phyloP scores from a whole-genome alignment of 2,329 filamentous ascomycete species.

The Nothophoma quercina region DNA sequence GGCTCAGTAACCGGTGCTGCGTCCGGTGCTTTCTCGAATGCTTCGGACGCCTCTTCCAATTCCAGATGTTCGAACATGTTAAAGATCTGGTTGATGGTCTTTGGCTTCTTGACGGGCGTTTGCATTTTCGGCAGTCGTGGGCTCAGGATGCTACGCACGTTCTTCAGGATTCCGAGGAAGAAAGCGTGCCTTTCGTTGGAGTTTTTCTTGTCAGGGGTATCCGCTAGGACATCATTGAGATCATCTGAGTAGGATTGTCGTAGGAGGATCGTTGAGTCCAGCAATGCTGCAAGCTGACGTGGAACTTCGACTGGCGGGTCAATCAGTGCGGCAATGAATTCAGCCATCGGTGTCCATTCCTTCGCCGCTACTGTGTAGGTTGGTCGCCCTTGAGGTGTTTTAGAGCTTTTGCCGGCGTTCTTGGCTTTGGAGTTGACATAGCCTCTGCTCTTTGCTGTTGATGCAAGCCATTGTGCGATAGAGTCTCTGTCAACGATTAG shows the following conservation, averaged over 20 bases:
- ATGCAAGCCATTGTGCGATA: not conserved
- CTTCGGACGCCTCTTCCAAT: constrained; percentile 51
- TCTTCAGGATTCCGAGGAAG: constrained; percentile 48
- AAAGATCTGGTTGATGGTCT: constrained; percentile 7
- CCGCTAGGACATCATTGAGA: constrained; percentile 20
- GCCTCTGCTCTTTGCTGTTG: not conserved
- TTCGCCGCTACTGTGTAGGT: constrained; percentile 50
- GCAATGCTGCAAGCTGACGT: constrained; percentile 34
- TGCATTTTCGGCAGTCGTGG: not conserved
- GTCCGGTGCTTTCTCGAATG: constrained; percentile 42
- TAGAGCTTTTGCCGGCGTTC: not conserved
- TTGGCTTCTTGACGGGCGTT: not conserved
- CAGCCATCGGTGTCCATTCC: constrained; percentile 51
- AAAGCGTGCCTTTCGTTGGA: constrained; percentile 40
- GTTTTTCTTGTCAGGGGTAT: constrained; percentile 23
- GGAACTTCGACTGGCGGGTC: constrained; percentile 42
- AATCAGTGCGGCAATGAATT: constrained; percentile 41
- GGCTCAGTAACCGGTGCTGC: constrained; percentile 4
- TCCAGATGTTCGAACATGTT: constrained; percentile 50
- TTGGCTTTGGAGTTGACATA: not conserved
- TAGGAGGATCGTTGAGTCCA: constrained; percentile 51
- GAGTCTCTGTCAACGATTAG: not conserved
- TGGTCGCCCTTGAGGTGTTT: constrained; percentile 55
- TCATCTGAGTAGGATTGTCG: constrained; percentile 38
- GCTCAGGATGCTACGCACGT: constrained; percentile 28